These are phyloP conservation scores for Plasmodium knowlesi DNA, from an alignment of 169 alveolate species.

Conservation along the genomic window DNA sequence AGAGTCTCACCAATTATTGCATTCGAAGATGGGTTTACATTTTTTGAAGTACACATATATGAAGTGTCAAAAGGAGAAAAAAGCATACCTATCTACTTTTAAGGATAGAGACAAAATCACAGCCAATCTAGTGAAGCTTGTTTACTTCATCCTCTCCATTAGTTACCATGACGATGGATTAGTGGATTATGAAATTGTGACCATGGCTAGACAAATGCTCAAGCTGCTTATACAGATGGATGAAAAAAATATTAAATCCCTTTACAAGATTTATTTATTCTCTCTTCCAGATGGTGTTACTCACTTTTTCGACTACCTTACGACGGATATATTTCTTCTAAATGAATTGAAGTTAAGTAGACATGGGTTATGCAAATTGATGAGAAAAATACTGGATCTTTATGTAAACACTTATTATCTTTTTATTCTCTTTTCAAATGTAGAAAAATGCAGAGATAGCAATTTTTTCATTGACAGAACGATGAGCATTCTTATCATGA, in stretches of 20 bases:
- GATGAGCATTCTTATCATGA: neutral
- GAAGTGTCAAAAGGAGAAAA: neutral
- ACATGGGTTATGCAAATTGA: neutral
- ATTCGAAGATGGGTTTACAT: conserved; percentile 12
- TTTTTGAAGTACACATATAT: neutral
- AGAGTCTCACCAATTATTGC: neutral
- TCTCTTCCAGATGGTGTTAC: neutral
- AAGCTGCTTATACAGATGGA: neutral
- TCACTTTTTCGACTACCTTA: conserved; percentile 16
- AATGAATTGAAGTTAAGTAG: neutral
- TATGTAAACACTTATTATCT: conserved; percentile 46
- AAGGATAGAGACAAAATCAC: neutral
- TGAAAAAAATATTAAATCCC: neutral
- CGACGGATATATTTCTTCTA: neutral
- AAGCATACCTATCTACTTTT: neutral
- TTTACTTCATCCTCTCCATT: conserved; percentile 23
- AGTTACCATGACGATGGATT: neutral
- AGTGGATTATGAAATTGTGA: conserved; percentile 2
- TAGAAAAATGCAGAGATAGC: conserved; percentile 13
- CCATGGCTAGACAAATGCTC: neutral
- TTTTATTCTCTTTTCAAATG: conserved; percentile 42
- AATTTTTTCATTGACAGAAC: conserved; percentile 2
- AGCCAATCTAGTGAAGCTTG: neutral
- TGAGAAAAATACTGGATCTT: conserved; percentile 19
- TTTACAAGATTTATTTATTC: conserved; percentile 13